Evolutionary conservation across 2,329 filamentous ascomycete genomes (phyloP).

Genomic region (Epichloe scottii): DNA sequence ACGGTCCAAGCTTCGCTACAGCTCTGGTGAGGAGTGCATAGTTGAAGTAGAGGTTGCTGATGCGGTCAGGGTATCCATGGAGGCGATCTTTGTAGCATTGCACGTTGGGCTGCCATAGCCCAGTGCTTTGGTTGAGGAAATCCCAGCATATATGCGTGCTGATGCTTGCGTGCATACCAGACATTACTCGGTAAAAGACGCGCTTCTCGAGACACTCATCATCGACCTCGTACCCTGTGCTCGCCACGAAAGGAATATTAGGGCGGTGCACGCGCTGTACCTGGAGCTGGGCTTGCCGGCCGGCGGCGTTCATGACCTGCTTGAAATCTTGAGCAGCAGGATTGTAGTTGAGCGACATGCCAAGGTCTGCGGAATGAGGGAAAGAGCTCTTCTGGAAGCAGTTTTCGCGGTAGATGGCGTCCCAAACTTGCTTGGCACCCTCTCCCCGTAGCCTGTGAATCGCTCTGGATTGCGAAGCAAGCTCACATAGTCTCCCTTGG

Average conservation of each 20-base stretch:
- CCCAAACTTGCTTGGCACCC: constrained; percentile 83
- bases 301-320: constrained; percentile 45
- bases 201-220: constrained; percentile 96
- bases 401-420: constrained; percentile 93
- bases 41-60: constrained; percentile 98
- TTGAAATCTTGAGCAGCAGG: constrained; percentile 49
- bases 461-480: constrained; percentile 86
- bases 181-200: constrained; percentile 93
- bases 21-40: constrained; percentile 91
- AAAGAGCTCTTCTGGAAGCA: constrained; percentile 70
- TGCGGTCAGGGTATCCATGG: constrained; percentile 72
- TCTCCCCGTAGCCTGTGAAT: constrained; percentile 86
- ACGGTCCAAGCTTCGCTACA: constrained; percentile 76
- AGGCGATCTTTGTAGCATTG: constrained; percentile 81
- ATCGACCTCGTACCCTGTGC: constrained; percentile 60
- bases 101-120: constrained; percentile 83
- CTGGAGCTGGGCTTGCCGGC: constrained; percentile 48
- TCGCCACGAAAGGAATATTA: constrained; percentile 46
- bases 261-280: constrained; percentile 32
- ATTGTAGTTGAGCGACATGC: constrained; percentile 30
- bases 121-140: constrained; percentile 88
- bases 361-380: constrained; percentile 44
- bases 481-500: constrained; percentile 93
- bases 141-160: constrained; percentile 94
- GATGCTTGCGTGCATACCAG: constrained; percentile 97